phyloP scores from a whole-genome alignment of 805 yeast species.

The Saccharomycopsis olivae region DNA sequence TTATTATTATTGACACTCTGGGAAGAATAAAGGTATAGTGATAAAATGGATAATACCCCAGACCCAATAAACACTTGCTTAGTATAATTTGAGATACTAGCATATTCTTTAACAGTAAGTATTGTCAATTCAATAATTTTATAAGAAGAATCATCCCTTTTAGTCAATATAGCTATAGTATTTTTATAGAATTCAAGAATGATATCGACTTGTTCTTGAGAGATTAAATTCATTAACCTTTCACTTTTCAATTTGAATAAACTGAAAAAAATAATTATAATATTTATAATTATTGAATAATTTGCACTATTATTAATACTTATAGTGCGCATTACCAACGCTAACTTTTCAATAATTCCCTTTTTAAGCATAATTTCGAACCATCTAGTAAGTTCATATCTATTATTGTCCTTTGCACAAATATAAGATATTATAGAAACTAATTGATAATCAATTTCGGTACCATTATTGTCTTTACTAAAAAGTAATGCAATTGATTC shows the following conservation, averaged over 20 bases:
- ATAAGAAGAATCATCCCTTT: conserved; percentile 10
- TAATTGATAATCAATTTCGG: conserved; percentile 13
- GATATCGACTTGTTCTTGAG: conserved; percentile 1
- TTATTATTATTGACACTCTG: conserved; percentile 2
- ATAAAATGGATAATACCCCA: conserved; percentile 13
- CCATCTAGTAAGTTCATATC: conserved; percentile 22
- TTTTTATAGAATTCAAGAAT: conserved; percentile 14
- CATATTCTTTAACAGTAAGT: conserved; percentile 6
- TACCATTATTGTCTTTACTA: conserved; percentile 9
- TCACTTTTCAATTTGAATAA: conserved; percentile 7
- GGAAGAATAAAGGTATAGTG: conserved; percentile 10
- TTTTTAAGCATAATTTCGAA: conserved; percentile 24
- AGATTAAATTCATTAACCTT: conserved; percentile 7
- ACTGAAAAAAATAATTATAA: conserved; percentile 9
- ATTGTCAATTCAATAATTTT: conserved; percentile 11
- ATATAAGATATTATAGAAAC: conserved; percentile 10
- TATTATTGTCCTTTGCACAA: conserved; percentile 8
- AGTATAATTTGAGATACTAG: conserved; percentile 8
- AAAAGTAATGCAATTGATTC: conserved; percentile 6
- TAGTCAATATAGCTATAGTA: conserved; percentile 11
- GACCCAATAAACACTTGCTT: conserved; percentile 11
- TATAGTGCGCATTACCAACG: conserved; percentile 1
- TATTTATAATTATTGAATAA: conserved; percentile 9
- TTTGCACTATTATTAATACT: conserved; percentile 3
- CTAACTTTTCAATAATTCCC: conserved; percentile 9